Percentiles rank a stretch among this genome's conserved stretches.
Evolutionary conservation across 1,139 yeast genomes (phyloP).

Genomic region (Sugiyamaella paludigena): DNA sequence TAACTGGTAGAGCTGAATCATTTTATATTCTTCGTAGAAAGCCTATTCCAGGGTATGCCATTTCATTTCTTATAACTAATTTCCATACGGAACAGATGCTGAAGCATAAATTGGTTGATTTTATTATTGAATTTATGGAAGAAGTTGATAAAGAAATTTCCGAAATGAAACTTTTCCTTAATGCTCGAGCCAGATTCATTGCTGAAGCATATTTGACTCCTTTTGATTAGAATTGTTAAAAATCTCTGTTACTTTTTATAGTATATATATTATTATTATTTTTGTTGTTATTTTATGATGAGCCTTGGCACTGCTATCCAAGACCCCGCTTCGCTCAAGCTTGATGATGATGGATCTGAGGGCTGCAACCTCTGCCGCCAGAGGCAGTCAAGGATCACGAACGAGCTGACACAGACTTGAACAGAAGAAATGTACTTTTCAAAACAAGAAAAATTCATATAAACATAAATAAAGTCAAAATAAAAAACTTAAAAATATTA

Average conservation of each 20-base stretch:
- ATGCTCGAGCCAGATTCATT: slow-evolving; percentile 96
- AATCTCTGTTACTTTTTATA: too few species aligned
- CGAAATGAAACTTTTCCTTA: slow-evolving; percentile 94
- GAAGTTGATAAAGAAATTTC: slow-evolving; percentile 98
- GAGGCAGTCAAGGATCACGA: too few species aligned
- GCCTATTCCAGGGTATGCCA: slow-evolving; percentile 84
- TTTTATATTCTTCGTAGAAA: slow-evolving; percentile 88
- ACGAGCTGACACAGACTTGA: too few species aligned
- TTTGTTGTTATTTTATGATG: too few species aligned
- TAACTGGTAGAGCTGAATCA: slow-evolving; percentile 93
- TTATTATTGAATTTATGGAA: slow-evolving; percentile 97
- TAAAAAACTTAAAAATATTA: background rate
- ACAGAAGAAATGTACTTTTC: too few species aligned
- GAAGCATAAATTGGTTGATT: slow-evolving; percentile 92
- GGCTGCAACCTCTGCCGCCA: too few species aligned
- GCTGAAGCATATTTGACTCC: slow-evolving; percentile 87
- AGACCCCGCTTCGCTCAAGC: too few species aligned
- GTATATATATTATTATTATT: too few species aligned
- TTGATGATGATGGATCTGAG: too few species aligned
- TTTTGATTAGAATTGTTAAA: slow-evolving; percentile 21
- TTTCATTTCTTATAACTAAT: slow-evolving; percentile 88
- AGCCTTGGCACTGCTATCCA: too few species aligned
- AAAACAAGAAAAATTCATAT: too few species aligned
- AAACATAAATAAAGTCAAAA: background rate
- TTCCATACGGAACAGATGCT: slow-evolving; percentile 95